Evolutionary conservation across 2,329 filamentous ascomycete genomes (phyloP), one percentile per base, ranked within the genome.

Genomic region (Neonectria neomacrospora): DNA sequence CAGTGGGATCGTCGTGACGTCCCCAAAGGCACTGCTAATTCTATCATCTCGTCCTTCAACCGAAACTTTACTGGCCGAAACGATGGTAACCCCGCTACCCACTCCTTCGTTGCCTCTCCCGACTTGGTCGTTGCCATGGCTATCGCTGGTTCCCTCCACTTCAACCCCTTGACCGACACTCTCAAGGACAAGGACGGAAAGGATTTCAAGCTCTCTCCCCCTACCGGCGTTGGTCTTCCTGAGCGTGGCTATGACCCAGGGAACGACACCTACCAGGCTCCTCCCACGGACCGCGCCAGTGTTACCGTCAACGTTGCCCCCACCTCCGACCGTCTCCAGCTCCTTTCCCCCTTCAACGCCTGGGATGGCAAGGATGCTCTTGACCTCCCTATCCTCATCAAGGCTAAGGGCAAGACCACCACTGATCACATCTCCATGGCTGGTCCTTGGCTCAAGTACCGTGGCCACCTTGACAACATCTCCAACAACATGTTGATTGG

Each of bases 401-500:
- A 99, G 82, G 91, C 98, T 68, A 91, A 94, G 67, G 96, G 96
- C 68, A 97, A 99, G 82, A 99, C 96, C 85, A 99, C 96, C 61
- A 99, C 96, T 45, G 96, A 99, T 81, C 98, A 96, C 72, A 99
- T 99, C 80, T 98, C 94, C 39, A 95, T 95, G 34, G 95, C 95
- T 1, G 95, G 95, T 6, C 95, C 95, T 16, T 98, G 95, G 95
- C 86, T 98, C 80, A 97, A 97, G 88, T 98, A 97, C 89, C 93
- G 95, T 88, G 95, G 95, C 67, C 95, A 98, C 80, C 87, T 98
- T 76, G 95, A 97, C 89, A 98, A 98, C 88, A 97, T 98, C 84
- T 97, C 94, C 79, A 97, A 98, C 90, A 98, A 98, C 88, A 97
- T 97, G 93, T 83, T 98, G 80, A 97, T 98, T 74, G 95, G 95